Conservation (phyloP, 345 rosid species). For the Luvunga scandens region DNA sequence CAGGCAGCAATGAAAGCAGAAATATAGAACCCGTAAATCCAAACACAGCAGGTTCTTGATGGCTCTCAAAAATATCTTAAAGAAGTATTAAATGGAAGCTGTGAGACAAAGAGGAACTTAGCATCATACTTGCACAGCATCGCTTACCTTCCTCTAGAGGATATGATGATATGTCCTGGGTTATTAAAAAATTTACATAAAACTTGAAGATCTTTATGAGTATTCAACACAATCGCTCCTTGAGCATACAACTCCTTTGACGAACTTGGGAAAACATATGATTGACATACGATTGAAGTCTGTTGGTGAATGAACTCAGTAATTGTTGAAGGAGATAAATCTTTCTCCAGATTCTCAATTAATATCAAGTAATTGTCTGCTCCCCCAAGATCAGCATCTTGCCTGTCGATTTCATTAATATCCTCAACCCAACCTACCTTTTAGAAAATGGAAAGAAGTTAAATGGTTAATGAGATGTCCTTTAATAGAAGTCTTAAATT, state of each 20-base stretch:
- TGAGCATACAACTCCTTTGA: conserved; percentile 26
- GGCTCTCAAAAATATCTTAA: neutral
- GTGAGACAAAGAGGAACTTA: neutral
- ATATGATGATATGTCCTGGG: conserved; percentile 35
- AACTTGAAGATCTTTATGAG: conserved; percentile 19
- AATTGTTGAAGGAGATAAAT: conserved; percentile 32
- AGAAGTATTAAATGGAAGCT: neutral
- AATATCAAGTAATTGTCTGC: conserved; percentile 8
- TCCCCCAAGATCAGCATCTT: conserved; percentile 42
- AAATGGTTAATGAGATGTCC: neutral
- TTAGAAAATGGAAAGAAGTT: neutral
- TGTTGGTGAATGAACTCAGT: conserved; percentile 32
- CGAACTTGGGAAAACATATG: conserved; percentile 34
- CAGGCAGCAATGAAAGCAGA: neutral
- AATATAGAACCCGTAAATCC: neutral
- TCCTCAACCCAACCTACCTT: conserved; percentile 1
- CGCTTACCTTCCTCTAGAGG: conserved; percentile 39
- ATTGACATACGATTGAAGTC: conserved; percentile 26
- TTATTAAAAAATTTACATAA: conserved; percentile 29
- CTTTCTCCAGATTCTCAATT: conserved; percentile 44
- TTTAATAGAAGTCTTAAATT: neutral
- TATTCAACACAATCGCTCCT: conserved; percentile 29
- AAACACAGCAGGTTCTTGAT: neutral
- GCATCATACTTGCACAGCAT: neutral
- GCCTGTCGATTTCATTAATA: neutral